Conservation (phyloP, 768 basidiomycete genomes). For the Leccinum truebloodii region DNA sequence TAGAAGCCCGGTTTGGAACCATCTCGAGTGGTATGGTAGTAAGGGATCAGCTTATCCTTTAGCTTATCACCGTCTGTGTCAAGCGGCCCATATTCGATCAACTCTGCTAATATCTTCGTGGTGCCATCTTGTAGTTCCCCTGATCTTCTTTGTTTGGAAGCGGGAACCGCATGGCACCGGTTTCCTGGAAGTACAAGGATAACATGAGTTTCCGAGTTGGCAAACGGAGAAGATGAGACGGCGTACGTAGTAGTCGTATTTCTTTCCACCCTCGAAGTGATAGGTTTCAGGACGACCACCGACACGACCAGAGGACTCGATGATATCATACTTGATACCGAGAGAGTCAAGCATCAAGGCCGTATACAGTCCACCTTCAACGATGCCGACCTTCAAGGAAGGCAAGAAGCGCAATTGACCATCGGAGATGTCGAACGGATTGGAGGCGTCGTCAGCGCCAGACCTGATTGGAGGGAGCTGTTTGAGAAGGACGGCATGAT, state of each 20-base stretch:
- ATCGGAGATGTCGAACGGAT: conserved; percentile 3
- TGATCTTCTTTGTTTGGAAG: conserved; percentile 17
- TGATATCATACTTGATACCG: conserved; percentile 43
- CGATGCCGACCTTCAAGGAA: conserved; percentile 16
- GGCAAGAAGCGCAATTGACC: conserved; percentile 1
- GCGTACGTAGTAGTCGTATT: conserved; percentile 41
- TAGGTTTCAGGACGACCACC: conserved; percentile 51
- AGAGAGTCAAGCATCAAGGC: conserved; percentile 47
- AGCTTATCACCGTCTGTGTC: conserved; percentile 16
- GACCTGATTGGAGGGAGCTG: neutral
- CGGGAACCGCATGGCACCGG: conserved; percentile 44
- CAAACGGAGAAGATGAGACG: neutral
- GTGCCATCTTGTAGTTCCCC: conserved; percentile 22
- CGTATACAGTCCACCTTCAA: conserved; percentile 39
- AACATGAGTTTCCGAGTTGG: neutral
- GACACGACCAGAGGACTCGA: conserved; percentile 42
- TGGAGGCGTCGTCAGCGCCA: neutral
- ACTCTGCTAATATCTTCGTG: conserved; percentile 35
- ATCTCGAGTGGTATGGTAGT: conserved; percentile 13
- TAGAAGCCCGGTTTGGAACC: conserved; percentile 14
- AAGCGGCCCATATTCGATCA: conserved; percentile 31
- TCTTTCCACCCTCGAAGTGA: conserved; percentile 32
- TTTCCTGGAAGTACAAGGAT: conserved; percentile 25
- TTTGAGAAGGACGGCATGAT: conserved; percentile 9
- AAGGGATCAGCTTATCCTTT: conserved; percentile 27